Percentiles rank a stretch among this genome's conserved stretches.
These are phyloP conservation scores for Ceratobasidium sp. DNA, from an alignment of 1,284 basidiomycete species.

Conservation along the genomic window DNA sequence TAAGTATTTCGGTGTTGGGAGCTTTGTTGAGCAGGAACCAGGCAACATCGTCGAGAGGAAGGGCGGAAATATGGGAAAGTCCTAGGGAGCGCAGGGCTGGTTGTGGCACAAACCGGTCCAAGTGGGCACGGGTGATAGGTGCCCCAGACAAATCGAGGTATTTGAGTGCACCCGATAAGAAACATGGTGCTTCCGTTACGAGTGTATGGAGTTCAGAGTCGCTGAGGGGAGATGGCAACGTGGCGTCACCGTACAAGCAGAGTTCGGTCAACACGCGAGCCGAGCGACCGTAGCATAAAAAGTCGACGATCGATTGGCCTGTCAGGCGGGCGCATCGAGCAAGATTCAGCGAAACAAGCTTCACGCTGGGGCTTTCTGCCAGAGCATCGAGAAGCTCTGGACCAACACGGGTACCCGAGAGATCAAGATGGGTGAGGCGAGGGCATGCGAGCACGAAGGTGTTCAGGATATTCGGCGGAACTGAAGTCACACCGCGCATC, in stretches of 20 bases:
- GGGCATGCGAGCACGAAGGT: constrained; percentile 87
- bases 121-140: constrained; percentile 68
- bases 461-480: constrained; percentile 73
- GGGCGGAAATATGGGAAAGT: constrained; percentile 80
- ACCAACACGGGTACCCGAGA: constrained; percentile 84
- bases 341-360: constrained; percentile 82
- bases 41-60: constrained; percentile 73
- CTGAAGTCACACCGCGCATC: constrained; percentile 82
- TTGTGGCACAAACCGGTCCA: constrained; percentile 68
- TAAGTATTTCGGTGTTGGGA: constrained; percentile 83
- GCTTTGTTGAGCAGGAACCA: constrained; percentile 76
- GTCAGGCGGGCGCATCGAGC: constrained; percentile 87
- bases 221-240: constrained; percentile 82
- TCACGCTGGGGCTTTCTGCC: constrained; percentile 66
- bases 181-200: constrained; percentile 79
- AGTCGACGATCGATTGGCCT: constrained; percentile 76
- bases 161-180: constrained; percentile 75
- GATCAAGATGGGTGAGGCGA: constrained; percentile 86
- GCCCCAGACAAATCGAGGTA: constrained; percentile 93
- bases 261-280: constrained; percentile 76
- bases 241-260: constrained; percentile 88
- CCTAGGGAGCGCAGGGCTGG: constrained; percentile 85
- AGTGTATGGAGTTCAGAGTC: constrained; percentile 73
- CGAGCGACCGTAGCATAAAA: constrained; percentile 75
- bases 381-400: constrained; percentile 78